These are phyloP conservation scores for Moricandia moricandioides DNA, from an alignment of 345 rosid genomes.

Conservation along the genomic window DNA sequence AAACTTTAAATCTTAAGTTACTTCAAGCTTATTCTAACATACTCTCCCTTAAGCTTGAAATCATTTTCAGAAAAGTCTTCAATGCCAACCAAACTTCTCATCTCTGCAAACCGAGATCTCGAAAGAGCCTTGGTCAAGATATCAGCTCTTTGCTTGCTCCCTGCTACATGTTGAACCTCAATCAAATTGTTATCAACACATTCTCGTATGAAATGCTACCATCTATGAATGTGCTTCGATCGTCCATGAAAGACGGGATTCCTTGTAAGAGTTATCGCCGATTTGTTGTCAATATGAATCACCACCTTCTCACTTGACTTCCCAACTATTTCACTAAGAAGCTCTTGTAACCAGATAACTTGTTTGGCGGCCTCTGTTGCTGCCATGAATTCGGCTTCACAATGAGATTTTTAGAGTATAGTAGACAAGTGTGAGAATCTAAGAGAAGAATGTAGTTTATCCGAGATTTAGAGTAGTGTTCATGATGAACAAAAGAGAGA, in stretches of 20 bases:
- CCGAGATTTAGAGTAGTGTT: no score
- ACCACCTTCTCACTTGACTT: background rate
- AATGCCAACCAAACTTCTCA: no score
- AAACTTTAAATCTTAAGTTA: background rate
- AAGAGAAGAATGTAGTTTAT: no score
- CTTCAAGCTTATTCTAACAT: background rate
- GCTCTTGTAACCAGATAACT: background rate
- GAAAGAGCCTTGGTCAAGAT: background rate
- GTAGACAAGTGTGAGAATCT: no score
- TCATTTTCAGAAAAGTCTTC: no score
- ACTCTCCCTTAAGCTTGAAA: no score
- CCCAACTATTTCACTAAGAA: background rate
- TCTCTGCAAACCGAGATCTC: no score
- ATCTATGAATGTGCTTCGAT: background rate
- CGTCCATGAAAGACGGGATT: background rate
- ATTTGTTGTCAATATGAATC: background rate
- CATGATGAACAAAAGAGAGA: no score
- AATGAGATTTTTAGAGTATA: no score
- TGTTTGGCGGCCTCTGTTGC: background rate
- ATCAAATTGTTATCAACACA: background rate
- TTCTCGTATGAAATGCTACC: background rate
- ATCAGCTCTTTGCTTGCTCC: background rate
- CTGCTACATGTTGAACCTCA: background rate
- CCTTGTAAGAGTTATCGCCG: background rate
- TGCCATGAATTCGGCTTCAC: background rate